Percentiles rank a stretch among this genome's conserved stretches.
Evolutionary conservation across 345 rosid species (phyloP).

Genomic region (Populus ilicifolia): DNA sequence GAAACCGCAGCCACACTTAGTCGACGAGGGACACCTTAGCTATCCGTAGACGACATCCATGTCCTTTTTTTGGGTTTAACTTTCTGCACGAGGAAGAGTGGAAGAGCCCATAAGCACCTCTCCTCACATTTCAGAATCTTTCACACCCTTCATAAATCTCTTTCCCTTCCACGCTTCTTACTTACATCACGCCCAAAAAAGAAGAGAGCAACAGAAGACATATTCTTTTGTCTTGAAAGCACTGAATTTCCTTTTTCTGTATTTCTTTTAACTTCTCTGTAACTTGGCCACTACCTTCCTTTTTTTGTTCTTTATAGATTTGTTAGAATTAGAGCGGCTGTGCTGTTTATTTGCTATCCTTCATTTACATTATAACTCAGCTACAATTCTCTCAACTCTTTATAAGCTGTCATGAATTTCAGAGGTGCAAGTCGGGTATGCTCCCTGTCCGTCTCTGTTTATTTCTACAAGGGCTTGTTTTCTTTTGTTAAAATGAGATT

Average conservation of each 20-base stretch:
- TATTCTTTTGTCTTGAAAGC: background rate
- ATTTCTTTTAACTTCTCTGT: too few relatives aligned
- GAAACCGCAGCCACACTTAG: background rate
- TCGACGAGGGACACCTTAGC: background rate
- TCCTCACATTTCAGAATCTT: background rate
- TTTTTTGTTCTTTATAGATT: background rate
- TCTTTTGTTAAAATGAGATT: background rate
- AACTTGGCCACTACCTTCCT: background rate
- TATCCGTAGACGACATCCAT: background rate
- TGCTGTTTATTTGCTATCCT: background rate
- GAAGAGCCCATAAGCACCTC: background rate
- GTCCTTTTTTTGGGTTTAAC: background rate
- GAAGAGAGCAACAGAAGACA: background rate
- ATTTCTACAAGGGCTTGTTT: background rate
- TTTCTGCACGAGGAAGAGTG: background rate
- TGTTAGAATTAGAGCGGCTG: background rate
- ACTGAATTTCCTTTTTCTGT: background rate
- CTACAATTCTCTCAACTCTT: background rate
- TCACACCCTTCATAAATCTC: background rate
- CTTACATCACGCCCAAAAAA: background rate
- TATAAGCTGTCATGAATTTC: conserved; percentile 42
- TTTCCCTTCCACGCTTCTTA: background rate
- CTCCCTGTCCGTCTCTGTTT: background rate
- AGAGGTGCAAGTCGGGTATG: conserved; percentile 50
- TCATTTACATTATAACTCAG: background rate